Evolutionary conservation across 176 grass and related monocot species (phyloP).

Genomic region (Cenchrus americanus): DNA sequence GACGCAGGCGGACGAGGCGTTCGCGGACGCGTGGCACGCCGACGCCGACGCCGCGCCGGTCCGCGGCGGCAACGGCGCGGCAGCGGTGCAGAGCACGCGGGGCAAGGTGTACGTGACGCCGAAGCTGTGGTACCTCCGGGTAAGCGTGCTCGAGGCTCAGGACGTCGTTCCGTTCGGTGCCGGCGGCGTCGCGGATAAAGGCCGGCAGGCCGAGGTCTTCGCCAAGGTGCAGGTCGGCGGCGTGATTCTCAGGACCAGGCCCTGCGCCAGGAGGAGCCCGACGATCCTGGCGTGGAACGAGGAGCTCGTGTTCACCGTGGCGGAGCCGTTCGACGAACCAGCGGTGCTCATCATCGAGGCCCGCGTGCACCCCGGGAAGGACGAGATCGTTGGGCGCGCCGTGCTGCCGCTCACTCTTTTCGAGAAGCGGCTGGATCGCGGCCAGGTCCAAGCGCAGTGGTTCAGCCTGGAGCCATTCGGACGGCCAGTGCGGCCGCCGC

Average conservation of each 20-base stretch:
- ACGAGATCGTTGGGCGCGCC: constrained; percentile 65
- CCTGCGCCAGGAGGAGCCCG: neutral
- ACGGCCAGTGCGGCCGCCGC: neutral
- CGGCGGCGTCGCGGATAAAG: constrained; percentile 33
- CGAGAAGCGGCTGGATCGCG: constrained; percentile 64
- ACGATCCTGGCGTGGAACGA: constrained; percentile 68
- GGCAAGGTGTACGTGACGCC: constrained; percentile 63
- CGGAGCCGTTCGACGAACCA: constrained; percentile 81
- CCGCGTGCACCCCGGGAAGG: constrained; percentile 42
- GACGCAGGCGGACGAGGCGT: constrained; percentile 68
- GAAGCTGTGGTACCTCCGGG: constrained; percentile 50
- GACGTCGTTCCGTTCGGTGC: constrained; percentile 26
- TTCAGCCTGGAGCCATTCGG: constrained; percentile 70
- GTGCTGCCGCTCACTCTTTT: constrained; percentile 60
- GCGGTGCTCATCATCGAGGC: constrained; percentile 76
- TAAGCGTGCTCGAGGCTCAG: constrained; percentile 53
- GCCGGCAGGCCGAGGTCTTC: constrained; percentile 49
- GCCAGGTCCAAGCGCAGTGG: constrained; percentile 62
- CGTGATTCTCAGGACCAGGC: neutral
- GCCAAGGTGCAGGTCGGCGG: constrained; percentile 65
- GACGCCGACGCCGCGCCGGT: constrained; percentile 40
- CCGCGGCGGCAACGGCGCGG: neutral
- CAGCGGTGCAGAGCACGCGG: constrained; percentile 44
- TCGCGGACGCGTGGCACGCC: constrained; percentile 60
- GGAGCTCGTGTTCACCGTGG: constrained; percentile 75